These are phyloP conservation scores for Lithocarpus polystachyus DNA, from an alignment of 306 rosid genomes.

Conservation along the genomic window DNA sequence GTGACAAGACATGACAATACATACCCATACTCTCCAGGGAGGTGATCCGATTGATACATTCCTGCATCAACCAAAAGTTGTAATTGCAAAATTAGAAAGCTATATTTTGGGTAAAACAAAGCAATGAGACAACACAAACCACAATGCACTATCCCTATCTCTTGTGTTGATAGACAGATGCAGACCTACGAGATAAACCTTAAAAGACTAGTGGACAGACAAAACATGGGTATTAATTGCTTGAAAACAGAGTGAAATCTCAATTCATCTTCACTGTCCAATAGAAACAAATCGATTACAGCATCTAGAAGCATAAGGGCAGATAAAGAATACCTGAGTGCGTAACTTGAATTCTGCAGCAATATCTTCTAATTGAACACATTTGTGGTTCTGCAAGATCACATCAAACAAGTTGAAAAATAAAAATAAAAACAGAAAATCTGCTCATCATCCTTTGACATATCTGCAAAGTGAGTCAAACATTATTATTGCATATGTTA, in stretches of 20 bases:
- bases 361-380: slow-evolving; percentile 92
- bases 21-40: slow-evolving; percentile 81
- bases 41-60: slow-evolving; percentile 88
- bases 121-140: slow-evolving; percentile 5
- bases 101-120: background rate
- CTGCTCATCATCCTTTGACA: background rate
- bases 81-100: slow-evolving; percentile 19
- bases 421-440: background rate
- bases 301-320: background rate
- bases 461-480: background rate
- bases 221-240: background rate
- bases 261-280: background rate
- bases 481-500: background rate
- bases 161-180: slow-evolving; percentile 7
- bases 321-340: slow-evolving; percentile 66
- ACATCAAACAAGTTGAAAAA: slow-evolving; percentile 4
- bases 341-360: slow-evolving; percentile 90
- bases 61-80: slow-evolving; percentile 48
- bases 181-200: background rate
- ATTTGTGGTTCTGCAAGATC: slow-evolving; percentile 72
- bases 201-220: background rate
- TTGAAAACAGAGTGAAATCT: too few species aligned
- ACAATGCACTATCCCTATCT: slow-evolving; percentile 2
- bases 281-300: background rate
- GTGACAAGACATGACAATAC: slow-evolving; percentile 24